Evolutionary conservation across 345 rosid genomes (phyloP), one percentile per base, ranked within the genome.

Genomic region (Citropsis articulata): DNA sequence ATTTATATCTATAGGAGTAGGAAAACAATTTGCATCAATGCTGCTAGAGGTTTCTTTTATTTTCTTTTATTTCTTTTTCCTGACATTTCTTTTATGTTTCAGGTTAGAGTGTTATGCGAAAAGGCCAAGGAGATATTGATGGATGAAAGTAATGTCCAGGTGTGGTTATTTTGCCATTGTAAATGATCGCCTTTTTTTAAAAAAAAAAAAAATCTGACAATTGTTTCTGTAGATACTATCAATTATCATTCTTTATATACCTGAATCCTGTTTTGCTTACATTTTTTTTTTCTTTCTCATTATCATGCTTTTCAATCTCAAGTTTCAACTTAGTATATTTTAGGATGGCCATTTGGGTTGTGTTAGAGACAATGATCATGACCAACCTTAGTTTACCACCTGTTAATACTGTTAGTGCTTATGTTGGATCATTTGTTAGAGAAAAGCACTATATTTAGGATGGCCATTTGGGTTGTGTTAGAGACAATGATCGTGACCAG

Each of bases 141-240:
- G 94, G 89, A 87, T 9, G 97, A 90, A 87, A 90, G 91, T 82
- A 92, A 90, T 73, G 97, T 92, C 71, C 94, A 90, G 94, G 97
- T 88, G 40, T 71, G 81, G 69, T 62, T 59, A 60, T 28, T 28
- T 19, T 7, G 33, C 71, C 14, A 63, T 53, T 30, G 2, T 7
- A 9, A n/a, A 35, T 27, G 65, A 2, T 7, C 50, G 2, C 9
- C n/a, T 18, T 36, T 31, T 48, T 64, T 3, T 28, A n/a, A n/a
- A n/a, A n/a, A n/a, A 28, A 28, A 28, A 28, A 28, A 28, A 31
- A 31, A 42, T 45, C 65, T 27, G 6, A 18, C 28, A 60, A 57
- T 24, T 60, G 4, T 73, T 5, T 18, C 25, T 6, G 24, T 55
- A n/a, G 45, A 35, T 30, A 10, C 19, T 55, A 55, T 21, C 24